Evolutionary conservation across 768 basidiomycete species (phyloP), one percentile per base, ranked within the genome.

Genomic region (Xanthoconium purpureum): DNA sequence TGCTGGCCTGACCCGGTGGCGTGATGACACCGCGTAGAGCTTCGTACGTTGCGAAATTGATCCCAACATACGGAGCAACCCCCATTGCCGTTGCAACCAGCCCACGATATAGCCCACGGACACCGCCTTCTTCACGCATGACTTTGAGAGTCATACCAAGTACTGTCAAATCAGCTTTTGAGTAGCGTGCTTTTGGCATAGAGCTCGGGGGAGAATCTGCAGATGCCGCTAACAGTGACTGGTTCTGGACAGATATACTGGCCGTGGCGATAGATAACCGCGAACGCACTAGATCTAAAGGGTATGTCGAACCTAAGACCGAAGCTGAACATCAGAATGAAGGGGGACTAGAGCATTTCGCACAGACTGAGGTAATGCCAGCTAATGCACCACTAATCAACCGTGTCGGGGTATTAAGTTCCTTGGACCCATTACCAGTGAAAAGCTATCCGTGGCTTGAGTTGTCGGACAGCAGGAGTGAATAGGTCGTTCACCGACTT

Each of bases 21-120:
- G 88, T 93, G 59, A 91, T 77, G 44, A 85, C 63, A 3, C 87
- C 85, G 52, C 89, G 80, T 67, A 92, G 67, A 46, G 86, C 80
- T 71, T 98, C 96, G 66, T 98, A 98, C 30, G 92, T 78, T n/a
- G 93, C 90, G 71, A 97, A 97, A 71, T 97, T 97, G 70, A 95
- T 88, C 13, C 92, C 85, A 20, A 89, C 87, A 61, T 89, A 89
- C 5, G 95, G 95, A 15, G 94, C 94, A 39, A 97, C 92, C 4
- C 95, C 93, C 51, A 89, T 77, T 4, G 91, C 87, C 0, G 94
- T 97, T 13, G 94, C 84, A 12, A 89, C 75, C 36, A 95, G 69
- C 0, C 94, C 96, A 35, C 94, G 83, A 70, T 98, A 92, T 47
- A 99, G 74, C 6, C 85, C 96, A 48, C 84, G 80, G 13, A 96